phyloP scores from a whole-genome alignment of 176 grass and related monocot genomes.

The Phyllostachys edulis region DNA sequence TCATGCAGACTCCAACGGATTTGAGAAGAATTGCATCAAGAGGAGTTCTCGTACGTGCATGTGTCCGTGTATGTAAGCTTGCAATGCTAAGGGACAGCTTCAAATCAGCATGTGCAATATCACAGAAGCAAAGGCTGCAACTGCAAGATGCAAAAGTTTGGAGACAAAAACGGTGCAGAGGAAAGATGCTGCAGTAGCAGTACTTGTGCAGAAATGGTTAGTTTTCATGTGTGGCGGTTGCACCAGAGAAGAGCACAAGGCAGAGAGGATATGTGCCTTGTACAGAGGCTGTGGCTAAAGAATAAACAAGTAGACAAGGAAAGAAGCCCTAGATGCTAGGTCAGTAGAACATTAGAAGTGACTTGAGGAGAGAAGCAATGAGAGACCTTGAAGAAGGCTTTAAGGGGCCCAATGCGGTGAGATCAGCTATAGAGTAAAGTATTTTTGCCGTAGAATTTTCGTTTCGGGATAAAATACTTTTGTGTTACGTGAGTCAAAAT shows the following conservation, averaged over 20 bases:
- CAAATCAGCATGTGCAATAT: constrained; percentile 7
- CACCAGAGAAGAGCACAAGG: background rate
- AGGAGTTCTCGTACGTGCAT: background rate
- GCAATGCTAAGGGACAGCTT: background rate
- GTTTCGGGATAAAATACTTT: background rate
- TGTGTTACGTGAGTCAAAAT: constrained; percentile 17
- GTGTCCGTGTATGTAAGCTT: background rate
- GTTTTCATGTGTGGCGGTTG: constrained; percentile 19
- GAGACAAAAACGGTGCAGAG: constrained; percentile 4
- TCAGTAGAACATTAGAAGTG: constrained; percentile 26
- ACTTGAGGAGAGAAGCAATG: constrained; percentile 21
- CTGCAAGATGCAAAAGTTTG: background rate
- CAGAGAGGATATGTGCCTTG: constrained; percentile 34
- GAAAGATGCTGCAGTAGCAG: constrained; percentile 33
- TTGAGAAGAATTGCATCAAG: background rate
- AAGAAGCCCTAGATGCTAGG: constrained; percentile 29
- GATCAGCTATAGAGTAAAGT: background rate
- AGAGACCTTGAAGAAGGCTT: constrained; percentile 28
- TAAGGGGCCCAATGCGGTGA: background rate
- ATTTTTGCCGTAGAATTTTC: background rate
- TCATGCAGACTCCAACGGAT: background rate
- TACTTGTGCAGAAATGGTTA: constrained; percentile 31
- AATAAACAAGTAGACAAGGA: constrained; percentile 38
- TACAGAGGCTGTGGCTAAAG: constrained; percentile 18
- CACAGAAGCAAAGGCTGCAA: constrained; percentile 16